A percentile compares a stretch with the other conserved stretches of the same genome.
phyloP scores from a whole-genome alignment of 2,329 filamentous ascomycete genomes.

The Penicillium sp. region DNA sequence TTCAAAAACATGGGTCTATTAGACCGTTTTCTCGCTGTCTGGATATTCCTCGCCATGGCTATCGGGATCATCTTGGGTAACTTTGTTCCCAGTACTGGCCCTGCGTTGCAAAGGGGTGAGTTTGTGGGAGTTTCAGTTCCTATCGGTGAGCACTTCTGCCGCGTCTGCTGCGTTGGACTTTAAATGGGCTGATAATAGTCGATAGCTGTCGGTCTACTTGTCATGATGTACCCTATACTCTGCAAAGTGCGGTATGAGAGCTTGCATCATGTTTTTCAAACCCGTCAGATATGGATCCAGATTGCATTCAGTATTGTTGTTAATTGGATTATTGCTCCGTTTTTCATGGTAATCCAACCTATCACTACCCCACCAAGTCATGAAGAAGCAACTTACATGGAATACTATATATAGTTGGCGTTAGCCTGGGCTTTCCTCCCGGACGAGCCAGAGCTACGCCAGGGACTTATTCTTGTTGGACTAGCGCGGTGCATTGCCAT shows the following conservation, averaged over 20 bases:
- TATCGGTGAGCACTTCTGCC: constrained; percentile 58
- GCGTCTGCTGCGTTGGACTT: too few relatives aligned
- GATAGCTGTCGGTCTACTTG: constrained; percentile 68
- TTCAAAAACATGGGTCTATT: constrained; percentile 53
- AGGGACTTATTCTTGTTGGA: constrained; percentile 74
- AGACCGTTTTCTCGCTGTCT: constrained; percentile 59
- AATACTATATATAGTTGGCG: constrained; percentile 29
- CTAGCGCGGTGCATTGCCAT: constrained; percentile 84
- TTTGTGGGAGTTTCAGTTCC: constrained; percentile 67
- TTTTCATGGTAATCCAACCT: constrained; percentile 63
- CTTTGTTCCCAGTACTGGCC: constrained; percentile 59
- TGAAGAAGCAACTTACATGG: fast-evolving
- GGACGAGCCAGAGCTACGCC: constrained; percentile 46
- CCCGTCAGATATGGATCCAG: constrained; percentile 66
- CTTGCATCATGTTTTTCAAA: constrained; percentile 60
- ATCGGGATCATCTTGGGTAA: constrained; percentile 71
- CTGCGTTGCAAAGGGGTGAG: constrained; percentile 60
- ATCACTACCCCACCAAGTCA: neutral
- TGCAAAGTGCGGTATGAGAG: constrained; percentile 80
- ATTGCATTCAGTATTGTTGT: constrained; percentile 68
- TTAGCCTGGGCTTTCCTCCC: constrained; percentile 50
- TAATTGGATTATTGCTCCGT: constrained; percentile 79
- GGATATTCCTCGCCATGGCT: constrained; percentile 75
- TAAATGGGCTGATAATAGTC: neutral
- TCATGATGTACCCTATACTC: constrained; percentile 94